Evolutionary conservation across 2,329 filamentous ascomycete genomes (phyloP).

Genomic region (Sclerotinia glacialis): DNA sequence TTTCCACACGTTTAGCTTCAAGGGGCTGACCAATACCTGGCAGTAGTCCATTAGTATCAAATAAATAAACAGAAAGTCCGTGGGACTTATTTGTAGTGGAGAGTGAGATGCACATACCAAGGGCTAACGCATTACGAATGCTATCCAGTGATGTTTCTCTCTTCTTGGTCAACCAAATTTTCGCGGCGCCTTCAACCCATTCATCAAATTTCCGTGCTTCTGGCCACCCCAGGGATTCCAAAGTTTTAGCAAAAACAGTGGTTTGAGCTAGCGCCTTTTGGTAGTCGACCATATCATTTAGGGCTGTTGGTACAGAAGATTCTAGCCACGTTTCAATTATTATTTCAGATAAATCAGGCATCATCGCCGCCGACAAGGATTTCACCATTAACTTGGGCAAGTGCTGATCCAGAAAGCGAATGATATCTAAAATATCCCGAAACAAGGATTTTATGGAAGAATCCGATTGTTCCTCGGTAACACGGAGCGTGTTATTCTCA

Average conservation of each 20-base stretch:
- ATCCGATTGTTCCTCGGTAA: conserved; percentile 45
- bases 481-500: conserved; percentile 45
- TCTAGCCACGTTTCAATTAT: conserved; percentile 75
- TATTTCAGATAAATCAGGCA: conserved; percentile 64
- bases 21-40: conserved; percentile 63
- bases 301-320: conserved; percentile 69
- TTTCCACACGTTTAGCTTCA: conserved; percentile 80
- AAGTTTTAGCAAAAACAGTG: conserved; percentile 58
- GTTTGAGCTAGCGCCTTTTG: conserved; percentile 66
- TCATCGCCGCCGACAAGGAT: conserved; percentile 65
- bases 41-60: not conserved
- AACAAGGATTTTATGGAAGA: conserved; percentile 52
- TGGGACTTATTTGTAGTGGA: not conserved
- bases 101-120: conserved; percentile 27
- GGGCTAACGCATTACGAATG: conserved; percentile 66
- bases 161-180: conserved; percentile 81
- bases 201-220: conserved; percentile 62
- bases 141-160: conserved; percentile 75
- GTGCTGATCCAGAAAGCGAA: conserved; percentile 51
- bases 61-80: not conserved
- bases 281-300: conserved; percentile 69
- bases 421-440: conserved; percentile 50
- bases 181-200: conserved; percentile 78
- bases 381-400: conserved; percentile 55
- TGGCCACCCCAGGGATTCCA: conserved; percentile 63